Percentiles rank a stretch among this genome's conserved stretches.
phyloP scores from a whole-genome alignment of 163 green algal species.

The Scenedesmus sp. region DNA sequence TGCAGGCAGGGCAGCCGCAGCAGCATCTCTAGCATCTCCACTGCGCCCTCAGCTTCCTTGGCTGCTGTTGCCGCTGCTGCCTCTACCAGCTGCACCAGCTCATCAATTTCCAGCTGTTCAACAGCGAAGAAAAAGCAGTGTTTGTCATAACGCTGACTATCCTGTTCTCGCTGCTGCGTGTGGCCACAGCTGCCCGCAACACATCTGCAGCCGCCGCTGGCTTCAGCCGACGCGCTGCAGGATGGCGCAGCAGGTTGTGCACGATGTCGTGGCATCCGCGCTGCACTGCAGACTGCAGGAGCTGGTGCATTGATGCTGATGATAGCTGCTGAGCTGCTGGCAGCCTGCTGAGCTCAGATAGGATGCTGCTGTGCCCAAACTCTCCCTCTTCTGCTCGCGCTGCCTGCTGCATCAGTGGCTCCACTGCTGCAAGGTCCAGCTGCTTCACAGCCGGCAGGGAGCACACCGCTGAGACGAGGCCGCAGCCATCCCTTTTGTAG shows the following conservation, averaged over 20 bases:
- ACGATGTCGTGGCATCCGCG: neutral
- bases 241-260: neutral
- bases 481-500: neutral
- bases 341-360: neutral
- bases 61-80: neutral
- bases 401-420: neutral
- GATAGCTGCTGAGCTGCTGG: neutral
- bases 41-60: neutral
- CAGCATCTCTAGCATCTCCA: neutral
- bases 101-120: neutral
- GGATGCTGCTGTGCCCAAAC: neutral
- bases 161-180: neutral
- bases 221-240: neutral
- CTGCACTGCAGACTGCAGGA: neutral
- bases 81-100: neutral
- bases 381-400: neutral
- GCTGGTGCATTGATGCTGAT: neutral
- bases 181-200: neutral
- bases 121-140: neutral
- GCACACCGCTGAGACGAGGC: neutral
- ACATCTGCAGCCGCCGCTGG: neutral
- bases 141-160: neutral
- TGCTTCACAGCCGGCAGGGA: neutral
- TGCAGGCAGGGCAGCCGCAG: neutral
- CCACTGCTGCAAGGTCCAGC: neutral